Conservation (phyloP, 2,329 filamentous ascomycete species). For the Cyphellophora attinorum region DNA sequence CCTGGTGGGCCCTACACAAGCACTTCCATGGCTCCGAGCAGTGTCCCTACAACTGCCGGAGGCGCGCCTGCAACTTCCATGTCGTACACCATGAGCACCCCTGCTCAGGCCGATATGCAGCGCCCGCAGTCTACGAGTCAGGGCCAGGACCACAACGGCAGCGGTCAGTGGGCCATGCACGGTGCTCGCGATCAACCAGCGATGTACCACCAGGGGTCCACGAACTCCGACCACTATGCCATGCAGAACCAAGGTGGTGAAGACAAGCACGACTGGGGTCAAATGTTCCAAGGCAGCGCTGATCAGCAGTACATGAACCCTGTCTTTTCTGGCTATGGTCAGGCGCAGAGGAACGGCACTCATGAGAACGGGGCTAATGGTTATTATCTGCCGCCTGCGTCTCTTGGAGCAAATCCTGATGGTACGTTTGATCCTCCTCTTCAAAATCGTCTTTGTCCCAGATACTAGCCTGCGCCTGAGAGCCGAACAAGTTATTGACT, state of each 20-base stretch:
- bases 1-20: constrained; percentile 17
- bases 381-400: constrained; percentile 38
- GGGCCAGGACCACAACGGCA: constrained; percentile 13
- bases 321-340: constrained; percentile 58
- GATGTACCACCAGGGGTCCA: constrained; percentile 18
- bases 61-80: constrained; percentile 13
- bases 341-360: constrained; percentile 50
- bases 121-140: constrained; percentile 7
- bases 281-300: constrained; percentile 67
- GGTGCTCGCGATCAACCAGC: constrained; percentile 30
- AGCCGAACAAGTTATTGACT: constrained; percentile 38
- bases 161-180: constrained; percentile 31
- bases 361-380: constrained; percentile 37
- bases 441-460: too few species aligned
- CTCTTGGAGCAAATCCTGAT: constrained; percentile 29
- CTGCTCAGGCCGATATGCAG: constrained; percentile 16
- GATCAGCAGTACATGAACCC: constrained; percentile 56
- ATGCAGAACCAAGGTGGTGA: constrained; percentile 20
- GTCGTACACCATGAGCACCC: constrained; percentile 14
- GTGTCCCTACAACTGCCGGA: constrained; percentile 15
- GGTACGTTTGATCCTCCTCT: constrained; percentile 36
- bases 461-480: too few species aligned
- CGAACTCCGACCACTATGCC: constrained; percentile 17
- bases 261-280: constrained; percentile 56
- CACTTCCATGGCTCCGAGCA: constrained; percentile 15